Percentiles rank a stretch among this genome's conserved stretches.
phyloP scores from a whole-genome alignment of 2,329 filamentous ascomycete genomes.

The Stemphylium beticola region DNA sequence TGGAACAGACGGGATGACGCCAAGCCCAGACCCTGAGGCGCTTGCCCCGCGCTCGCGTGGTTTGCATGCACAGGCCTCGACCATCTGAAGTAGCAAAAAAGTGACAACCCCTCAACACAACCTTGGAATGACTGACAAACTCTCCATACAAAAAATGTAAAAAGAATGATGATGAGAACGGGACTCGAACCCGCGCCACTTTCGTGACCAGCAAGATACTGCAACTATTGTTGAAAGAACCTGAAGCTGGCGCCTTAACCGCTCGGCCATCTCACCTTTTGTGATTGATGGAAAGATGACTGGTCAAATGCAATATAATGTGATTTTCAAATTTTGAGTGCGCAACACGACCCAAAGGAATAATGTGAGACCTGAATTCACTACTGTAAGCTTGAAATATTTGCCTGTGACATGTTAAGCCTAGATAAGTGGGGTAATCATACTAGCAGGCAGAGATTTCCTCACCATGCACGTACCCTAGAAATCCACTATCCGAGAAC shows the following conservation, averaged over 20 bases:
- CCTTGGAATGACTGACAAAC: neutral
- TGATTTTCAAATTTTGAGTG: no score
- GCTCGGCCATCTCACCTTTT: constrained; percentile 40
- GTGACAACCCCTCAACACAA: neutral
- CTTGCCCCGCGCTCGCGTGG: constrained; percentile 3
- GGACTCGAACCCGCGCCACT: constrained; percentile 51
- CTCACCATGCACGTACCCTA: no score
- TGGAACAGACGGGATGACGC: neutral
- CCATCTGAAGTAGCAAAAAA: neutral
- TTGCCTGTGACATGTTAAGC: no score
- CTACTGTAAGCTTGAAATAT: no score
- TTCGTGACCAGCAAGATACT: constrained; percentile 43
- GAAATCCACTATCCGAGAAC: no score
- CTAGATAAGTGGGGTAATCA: no score
- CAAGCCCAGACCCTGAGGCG: constrained; percentile 1
- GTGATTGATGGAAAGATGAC: neutral
- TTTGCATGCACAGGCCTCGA: neutral
- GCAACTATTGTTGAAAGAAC: constrained; percentile 49
- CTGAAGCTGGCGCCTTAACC: constrained; percentile 50
- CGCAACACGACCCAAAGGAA: no score
- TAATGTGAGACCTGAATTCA: no score
- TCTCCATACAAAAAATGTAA: constrained; percentile 15
- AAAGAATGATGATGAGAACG: constrained; percentile 47
- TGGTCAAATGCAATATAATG: neutral
- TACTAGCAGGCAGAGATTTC: no score